Percentiles rank a stretch among this genome's conserved stretches.
These are phyloP conservation scores for Kernera saxatilis DNA, from an alignment of 345 rosid genomes.

Conservation along the genomic window DNA sequence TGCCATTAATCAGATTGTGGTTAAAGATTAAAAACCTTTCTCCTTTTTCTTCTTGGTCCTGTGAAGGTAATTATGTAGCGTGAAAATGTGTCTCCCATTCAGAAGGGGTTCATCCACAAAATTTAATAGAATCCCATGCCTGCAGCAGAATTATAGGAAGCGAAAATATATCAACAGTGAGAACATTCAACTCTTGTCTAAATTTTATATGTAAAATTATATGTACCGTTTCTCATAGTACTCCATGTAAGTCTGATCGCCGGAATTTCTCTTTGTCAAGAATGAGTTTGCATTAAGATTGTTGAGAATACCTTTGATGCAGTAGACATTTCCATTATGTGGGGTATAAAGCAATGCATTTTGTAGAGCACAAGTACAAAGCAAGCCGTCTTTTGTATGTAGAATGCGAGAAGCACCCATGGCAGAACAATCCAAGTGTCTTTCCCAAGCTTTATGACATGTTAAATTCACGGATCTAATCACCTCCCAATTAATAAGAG, in stretches of 20 bases:
- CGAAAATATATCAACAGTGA: neutral
- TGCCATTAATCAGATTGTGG: neutral
- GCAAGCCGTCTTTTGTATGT: slow-evolving; percentile 44
- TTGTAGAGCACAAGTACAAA: slow-evolving; percentile 46
- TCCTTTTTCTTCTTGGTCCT: slow-evolving; percentile 40
- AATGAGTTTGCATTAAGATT: slow-evolving; percentile 48
- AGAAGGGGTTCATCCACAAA: slow-evolving; percentile 41
- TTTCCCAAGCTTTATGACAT: slow-evolving; percentile 4
- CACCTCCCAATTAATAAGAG: slow-evolving; percentile 50
- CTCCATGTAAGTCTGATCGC: slow-evolving; percentile 41
- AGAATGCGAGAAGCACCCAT: slow-evolving; percentile 27
- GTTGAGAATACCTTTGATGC: slow-evolving; percentile 41
- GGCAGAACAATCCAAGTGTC: slow-evolving; percentile 31
- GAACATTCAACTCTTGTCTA: neutral
- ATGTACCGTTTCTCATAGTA: slow-evolving; percentile 48
- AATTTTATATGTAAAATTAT: neutral
- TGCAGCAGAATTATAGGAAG: slow-evolving; percentile 23
- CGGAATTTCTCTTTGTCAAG: slow-evolving; percentile 41
- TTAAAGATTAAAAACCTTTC: slow-evolving; percentile 44
- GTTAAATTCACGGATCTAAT: slow-evolving; percentile 40
- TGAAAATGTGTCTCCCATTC: slow-evolving; percentile 53
- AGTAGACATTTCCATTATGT: slow-evolving; percentile 58
- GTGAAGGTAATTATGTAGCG: slow-evolving; percentile 44
- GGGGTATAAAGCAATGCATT: slow-evolving; percentile 74
- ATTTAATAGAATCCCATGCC: slow-evolving; percentile 46